Conservation (phyloP, 176 grass and related monocot species). For the Triticum dicoccoides region DNA sequence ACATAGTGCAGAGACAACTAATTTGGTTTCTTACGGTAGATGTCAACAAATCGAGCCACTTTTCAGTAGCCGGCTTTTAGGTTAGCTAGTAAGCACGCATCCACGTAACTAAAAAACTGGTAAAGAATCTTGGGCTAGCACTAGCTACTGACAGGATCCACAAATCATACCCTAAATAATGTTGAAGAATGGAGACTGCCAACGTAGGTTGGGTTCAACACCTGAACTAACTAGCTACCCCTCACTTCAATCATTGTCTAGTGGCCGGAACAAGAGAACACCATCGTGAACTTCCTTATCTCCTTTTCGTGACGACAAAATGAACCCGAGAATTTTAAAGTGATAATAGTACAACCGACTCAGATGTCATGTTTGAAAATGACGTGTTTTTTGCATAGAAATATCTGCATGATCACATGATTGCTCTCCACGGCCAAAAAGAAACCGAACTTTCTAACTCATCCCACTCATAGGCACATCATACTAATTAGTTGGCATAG, state of each 20-base stretch:
- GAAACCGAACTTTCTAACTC: conserved; percentile 44
- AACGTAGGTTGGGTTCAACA: neutral
- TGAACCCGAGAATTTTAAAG: neutral
- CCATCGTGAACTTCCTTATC: conserved; percentile 10
- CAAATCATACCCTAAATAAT: conserved; percentile 29
- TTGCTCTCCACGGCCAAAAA: conserved; percentile 12
- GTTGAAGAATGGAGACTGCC: neutral
- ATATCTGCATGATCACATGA: neutral
- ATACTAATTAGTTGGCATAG: conserved; percentile 12
- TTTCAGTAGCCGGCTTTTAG: too few relatives aligned
- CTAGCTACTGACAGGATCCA: neutral
- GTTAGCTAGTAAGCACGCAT: too few relatives aligned
- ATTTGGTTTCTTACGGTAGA: too few relatives aligned
- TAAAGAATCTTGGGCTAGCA: too few relatives aligned
- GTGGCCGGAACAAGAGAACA: conserved; percentile 20
- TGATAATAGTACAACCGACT: conserved; percentile 15
- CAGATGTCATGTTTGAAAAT: conserved; percentile 37
- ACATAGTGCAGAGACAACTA: too few relatives aligned
- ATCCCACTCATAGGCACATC: conserved; percentile 37
- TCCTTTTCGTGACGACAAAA: neutral
- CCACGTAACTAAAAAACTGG: too few relatives aligned
- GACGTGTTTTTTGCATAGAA: conserved; percentile 17
- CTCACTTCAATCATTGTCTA: neutral
- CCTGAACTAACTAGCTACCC: neutral
- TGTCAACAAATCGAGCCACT: too few relatives aligned